Evolutionary conservation across 192 early-diverging fungal species (phyloP).

Genomic region (Lobulomyces angularis): DNA sequence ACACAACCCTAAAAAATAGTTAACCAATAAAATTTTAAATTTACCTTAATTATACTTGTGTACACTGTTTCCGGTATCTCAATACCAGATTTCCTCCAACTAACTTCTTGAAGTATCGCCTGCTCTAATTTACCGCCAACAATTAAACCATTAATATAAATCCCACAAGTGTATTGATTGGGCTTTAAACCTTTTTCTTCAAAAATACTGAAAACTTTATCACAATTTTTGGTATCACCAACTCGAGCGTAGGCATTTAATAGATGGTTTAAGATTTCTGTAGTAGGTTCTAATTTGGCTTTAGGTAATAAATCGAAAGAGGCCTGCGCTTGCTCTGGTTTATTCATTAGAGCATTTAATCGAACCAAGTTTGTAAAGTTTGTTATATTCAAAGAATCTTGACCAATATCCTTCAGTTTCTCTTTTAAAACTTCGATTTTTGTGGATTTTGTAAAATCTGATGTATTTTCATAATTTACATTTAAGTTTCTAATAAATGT

Average conservation of each 20-base stretch:
- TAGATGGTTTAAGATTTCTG: constrained; percentile 61
- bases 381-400: constrained; percentile 45
- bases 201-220: constrained; percentile 38
- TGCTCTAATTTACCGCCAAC: constrained; percentile 41
- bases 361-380: no score
- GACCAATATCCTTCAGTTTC: no score
- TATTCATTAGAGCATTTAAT: constrained; percentile 52
- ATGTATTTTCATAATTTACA: no score
- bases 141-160: constrained; percentile 59
- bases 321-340: constrained; percentile 45
- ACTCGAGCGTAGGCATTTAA: constrained; percentile 66
- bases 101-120: constrained; percentile 57
- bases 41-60: constrained; percentile 13
- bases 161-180: constrained; percentile 54
- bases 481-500: no score
- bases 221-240: constrained; percentile 43
- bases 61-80: constrained; percentile 7
- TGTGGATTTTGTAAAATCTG: no score
- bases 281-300: constrained; percentile 57
- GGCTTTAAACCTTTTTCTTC: constrained; percentile 35
- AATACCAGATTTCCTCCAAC: constrained; percentile 28
- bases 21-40: constrained; percentile 47
- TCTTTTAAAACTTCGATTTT: no score
- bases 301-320: constrained; percentile 51
- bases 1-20: constrained; percentile 72